These are phyloP conservation scores for Ceratonia siliqua DNA, from an alignment of 306 rosid genomes.

Conservation along the genomic window DNA sequence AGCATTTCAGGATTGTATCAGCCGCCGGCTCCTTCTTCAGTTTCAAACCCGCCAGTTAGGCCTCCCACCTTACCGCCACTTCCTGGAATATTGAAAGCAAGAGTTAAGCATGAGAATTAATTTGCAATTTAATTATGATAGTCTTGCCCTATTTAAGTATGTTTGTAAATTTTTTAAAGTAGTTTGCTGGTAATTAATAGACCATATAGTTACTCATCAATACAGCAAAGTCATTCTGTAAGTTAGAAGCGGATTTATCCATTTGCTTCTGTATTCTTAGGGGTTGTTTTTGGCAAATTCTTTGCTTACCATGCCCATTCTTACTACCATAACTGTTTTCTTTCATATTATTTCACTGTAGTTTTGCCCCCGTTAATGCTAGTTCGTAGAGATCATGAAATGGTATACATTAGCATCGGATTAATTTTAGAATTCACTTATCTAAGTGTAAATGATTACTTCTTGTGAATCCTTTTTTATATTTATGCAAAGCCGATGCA, in stretches of 20 bases:
- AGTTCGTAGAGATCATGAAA: slow-evolving; percentile 30
- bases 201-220: no score
- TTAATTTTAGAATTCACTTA: slow-evolving; percentile 16
- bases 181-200: slow-evolving; percentile 35
- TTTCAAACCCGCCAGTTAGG: slow-evolving; percentile 53
- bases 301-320: slow-evolving; percentile 37
- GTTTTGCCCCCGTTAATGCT: slow-evolving; percentile 22
- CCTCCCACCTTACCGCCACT: slow-evolving; percentile 87
- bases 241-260: slow-evolving; percentile 44
- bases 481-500: no score
- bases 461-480: no score
- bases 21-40: slow-evolving; percentile 51
- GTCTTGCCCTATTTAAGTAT: slow-evolving; percentile 41
- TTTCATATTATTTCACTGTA: slow-evolving; percentile 22
- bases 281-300: slow-evolving; percentile 49
- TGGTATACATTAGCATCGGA: slow-evolving; percentile 22
- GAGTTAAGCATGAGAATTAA: slow-evolving; percentile 85
- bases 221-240: slow-evolving; percentile 42
- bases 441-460: slow-evolving; percentile 22
- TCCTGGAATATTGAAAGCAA: slow-evolving; percentile 93
- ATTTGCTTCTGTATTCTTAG: slow-evolving; percentile 35
- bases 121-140: slow-evolving; percentile 19
- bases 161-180: slow-evolving; percentile 72
- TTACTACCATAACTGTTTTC: slow-evolving; percentile 32
- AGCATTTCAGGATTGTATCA: slow-evolving; percentile 69